Evolutionary conservation across 148 eudicot genomes (phyloP).

Genomic region (Nyssa sinensis): DNA sequence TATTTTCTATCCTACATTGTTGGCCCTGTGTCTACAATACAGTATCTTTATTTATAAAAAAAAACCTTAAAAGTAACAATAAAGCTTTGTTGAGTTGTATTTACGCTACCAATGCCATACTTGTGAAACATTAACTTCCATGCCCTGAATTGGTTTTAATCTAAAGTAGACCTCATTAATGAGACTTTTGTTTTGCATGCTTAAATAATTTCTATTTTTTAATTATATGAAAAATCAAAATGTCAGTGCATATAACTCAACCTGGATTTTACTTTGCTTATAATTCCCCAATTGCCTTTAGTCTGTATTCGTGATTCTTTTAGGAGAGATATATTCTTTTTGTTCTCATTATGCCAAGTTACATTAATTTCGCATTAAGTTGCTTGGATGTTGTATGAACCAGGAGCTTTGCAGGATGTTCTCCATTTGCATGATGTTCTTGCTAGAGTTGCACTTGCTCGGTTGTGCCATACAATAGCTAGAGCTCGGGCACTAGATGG

Average conservation of each 20-base stretch:
- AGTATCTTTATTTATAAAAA: no score
- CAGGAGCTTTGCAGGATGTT: slow-evolving; percentile 93
- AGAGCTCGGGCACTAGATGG: slow-evolving; percentile 95
- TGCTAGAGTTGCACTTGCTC: slow-evolving; percentile 97
- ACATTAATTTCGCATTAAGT: slow-evolving; percentile 1
- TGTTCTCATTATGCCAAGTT: not conserved
- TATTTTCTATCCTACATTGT: no score
- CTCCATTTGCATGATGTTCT: slow-evolving; percentile 97
- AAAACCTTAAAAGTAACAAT: no score
- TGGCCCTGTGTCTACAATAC: no score
- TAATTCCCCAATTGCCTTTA: not conserved
- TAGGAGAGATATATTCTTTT: not conserved
- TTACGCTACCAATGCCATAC: no score
- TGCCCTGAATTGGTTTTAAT: no score
- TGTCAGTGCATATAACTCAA: not conserved
- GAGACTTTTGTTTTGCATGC: no score
- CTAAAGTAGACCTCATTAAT: no score
- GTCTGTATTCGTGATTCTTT: not conserved
- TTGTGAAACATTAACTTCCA: no score
- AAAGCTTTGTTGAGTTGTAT: no score
- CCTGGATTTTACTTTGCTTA: not conserved
- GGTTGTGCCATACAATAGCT: slow-evolving; percentile 84
- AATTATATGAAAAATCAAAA: not conserved
- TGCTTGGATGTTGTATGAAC: slow-evolving; percentile 24
- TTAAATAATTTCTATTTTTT: no score